Base-by-base conservation (phyloP, 495 filamentous ascomycete species). In the Penicillium canariense region DNA sequence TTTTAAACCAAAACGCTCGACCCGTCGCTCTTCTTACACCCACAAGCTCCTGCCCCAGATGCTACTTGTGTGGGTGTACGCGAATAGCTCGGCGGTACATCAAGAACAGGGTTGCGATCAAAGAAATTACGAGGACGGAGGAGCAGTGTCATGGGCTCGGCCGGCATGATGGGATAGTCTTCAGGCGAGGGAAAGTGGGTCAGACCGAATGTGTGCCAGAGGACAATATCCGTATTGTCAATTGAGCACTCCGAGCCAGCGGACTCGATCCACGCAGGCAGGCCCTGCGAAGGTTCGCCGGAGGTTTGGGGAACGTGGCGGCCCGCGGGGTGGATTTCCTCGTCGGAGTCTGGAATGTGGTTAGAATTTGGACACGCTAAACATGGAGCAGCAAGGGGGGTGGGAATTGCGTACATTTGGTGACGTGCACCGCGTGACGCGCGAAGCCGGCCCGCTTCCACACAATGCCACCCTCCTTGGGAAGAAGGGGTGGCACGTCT, bases 141-240 rank as follows among this genome's bases (percentile, higher is more conserved):
- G 22, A 96, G 75, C 60, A 96, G 66, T 6, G 85, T 90, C 83
- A 96, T 91, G 0, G 89, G 88, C 76, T 96, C 90, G 0, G 87
- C 89, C 2, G 91, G 93, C 93, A 97, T 97, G 61, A 97, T 79
- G 27, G 93, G 93, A 73, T 88, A 97, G 67, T 97, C 93, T 65
- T 97, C 93, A 0, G 91, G 91, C 1, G 90, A 72, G 0, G 93
- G 92, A 79, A 96, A 96, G 68, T 97, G 93, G 7, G 87, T 92
- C 5, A 96, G 75, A 26, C 93, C 93, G 63, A 96, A 97, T 0
- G 93, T 97, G 70, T 97, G 93, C 93, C 93, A 97, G 18, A 97
- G 81, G 3, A 97, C 93, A 20, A 96, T 70, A 69, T 97, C 89
- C 6, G 85, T 88, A 71, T 96, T 88, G 23, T 89, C 89, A 58